Evolutionary conservation across 2,329 filamentous ascomycete species (phyloP).

Genomic region (Penicillium sp.): DNA sequence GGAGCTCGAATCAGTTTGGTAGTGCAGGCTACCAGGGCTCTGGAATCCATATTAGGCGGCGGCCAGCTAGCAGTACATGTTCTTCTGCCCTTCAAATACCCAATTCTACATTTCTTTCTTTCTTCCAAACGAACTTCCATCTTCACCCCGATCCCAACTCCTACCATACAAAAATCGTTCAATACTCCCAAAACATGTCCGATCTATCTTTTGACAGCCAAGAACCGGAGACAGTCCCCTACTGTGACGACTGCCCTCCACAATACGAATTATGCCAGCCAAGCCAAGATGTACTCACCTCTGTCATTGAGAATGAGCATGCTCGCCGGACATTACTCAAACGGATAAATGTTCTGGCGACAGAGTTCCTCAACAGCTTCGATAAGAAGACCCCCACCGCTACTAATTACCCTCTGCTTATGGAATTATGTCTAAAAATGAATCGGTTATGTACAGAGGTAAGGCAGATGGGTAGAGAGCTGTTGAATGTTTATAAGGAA

Average conservation of each 20-base stretch:
- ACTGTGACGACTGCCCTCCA: slow-evolving; percentile 5
- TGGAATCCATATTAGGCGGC: not conserved
- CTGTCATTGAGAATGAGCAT: slow-evolving; percentile 9
- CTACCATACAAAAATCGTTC: slow-evolving; percentile 4
- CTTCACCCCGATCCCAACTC: not conserved
- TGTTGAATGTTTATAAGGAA: slow-evolving; percentile 2
- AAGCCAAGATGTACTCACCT: slow-evolving; percentile 5
- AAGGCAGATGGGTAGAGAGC: not conserved
- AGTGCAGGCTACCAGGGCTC: not conserved
- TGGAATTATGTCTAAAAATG: not conserved
- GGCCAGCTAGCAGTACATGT: not conserved
- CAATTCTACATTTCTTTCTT: not conserved
- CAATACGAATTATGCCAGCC: slow-evolving; percentile 3
- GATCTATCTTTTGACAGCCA: slow-evolving; percentile 6
- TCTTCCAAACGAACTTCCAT: not conserved
- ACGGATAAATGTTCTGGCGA: not conserved
- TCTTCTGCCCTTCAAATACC: not conserved
- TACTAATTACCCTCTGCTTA: not conserved
- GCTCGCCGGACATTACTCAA: not conserved
- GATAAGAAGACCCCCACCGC: not conserved
- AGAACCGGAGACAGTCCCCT: slow-evolving; percentile 5
- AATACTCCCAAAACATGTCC: slow-evolving; percentile 6
- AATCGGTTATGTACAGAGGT: not conserved
- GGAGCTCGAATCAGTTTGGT: not conserved
- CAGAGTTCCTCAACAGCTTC: not conserved